phyloP scores from a whole-genome alignment of 192 early-diverging fungal species.

The Pilaira anomala region DNA sequence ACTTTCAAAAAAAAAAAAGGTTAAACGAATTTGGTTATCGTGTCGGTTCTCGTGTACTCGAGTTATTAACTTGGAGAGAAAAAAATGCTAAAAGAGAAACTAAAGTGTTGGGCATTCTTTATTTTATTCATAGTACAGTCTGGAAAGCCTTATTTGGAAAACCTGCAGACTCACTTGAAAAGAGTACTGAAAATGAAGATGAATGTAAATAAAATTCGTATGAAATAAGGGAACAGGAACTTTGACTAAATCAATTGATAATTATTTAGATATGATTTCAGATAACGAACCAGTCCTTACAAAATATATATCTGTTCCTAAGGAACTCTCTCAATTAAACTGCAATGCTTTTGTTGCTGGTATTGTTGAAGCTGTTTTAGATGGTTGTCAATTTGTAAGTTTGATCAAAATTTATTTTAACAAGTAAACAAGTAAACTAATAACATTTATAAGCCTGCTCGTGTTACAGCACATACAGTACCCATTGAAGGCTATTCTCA shows the following conservation, averaged over 20 bases:
- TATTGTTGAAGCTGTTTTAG: slow-evolving; percentile 91
- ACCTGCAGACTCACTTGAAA: slow-evolving; percentile 92
- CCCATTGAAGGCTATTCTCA: slow-evolving; percentile 83
- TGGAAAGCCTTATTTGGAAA: slow-evolving; percentile 98
- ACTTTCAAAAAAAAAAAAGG: slow-evolving; percentile 37
- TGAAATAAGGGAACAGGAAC: no score
- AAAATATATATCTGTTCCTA: slow-evolving; percentile 91
- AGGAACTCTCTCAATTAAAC: slow-evolving; percentile 89
- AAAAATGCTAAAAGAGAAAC: slow-evolving; percentile 86
- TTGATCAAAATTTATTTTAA: background rate
- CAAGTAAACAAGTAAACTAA: background rate
- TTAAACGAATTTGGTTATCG: slow-evolving; percentile 91
- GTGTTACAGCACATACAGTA: slow-evolving; percentile 92
- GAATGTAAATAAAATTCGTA: slow-evolving; percentile 66
- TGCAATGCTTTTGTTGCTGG: slow-evolving; percentile 95
- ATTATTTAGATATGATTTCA: slow-evolving; percentile 91
- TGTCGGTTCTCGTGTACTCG: slow-evolving; percentile 84
- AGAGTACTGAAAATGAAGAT: slow-evolving; percentile 93
- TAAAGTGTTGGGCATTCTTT: slow-evolving; percentile 81
- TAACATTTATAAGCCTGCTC: slow-evolving; percentile 55
- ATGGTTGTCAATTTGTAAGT: slow-evolving; percentile 87
- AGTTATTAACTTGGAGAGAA: slow-evolving; percentile 90
- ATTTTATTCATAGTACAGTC: slow-evolving; percentile 90
- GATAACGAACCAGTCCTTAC: slow-evolving; percentile 93
- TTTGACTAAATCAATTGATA: background rate